phyloP scores from a whole-genome alignment of 75 land plant species.

The Sequoia sempervirens region DNA sequence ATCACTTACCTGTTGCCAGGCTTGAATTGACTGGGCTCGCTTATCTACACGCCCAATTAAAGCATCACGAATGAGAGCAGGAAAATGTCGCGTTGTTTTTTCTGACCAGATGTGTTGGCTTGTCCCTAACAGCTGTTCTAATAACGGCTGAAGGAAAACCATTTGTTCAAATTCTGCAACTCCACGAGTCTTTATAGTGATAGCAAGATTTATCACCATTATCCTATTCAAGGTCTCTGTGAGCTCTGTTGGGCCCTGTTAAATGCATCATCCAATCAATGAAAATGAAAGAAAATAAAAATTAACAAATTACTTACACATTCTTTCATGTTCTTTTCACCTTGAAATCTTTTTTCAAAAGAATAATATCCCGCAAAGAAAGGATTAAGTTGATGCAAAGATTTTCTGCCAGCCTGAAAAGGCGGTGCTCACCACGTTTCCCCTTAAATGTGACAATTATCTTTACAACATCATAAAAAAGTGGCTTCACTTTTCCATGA shows the following conservation, averaged over 20 bases:
- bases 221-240: slow-evolving; percentile 93
- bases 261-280: background rate
- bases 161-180: slow-evolving; percentile 93
- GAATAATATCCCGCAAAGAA: slow-evolving; percentile 70
- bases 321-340: slow-evolving; percentile 25
- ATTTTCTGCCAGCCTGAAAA: slow-evolving; percentile 94
- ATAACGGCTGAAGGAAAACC: slow-evolving; percentile 57
- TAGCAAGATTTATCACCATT: slow-evolving; percentile 79
- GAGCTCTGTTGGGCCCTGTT: slow-evolving; percentile 91
- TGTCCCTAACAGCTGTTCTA: slow-evolving; percentile 80
- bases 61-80: slow-evolving; percentile 69
- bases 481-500: slow-evolving; percentile 73
- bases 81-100: slow-evolving; percentile 87
- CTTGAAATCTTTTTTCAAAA: slow-evolving; percentile 89
- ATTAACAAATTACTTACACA: background rate
- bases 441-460: slow-evolving; percentile 69
- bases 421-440: slow-evolving; percentile 95
- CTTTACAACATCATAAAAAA: slow-evolving; percentile 89
- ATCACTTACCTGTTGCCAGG: slow-evolving; percentile 88
- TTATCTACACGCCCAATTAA: slow-evolving; percentile 66
- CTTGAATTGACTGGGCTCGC: slow-evolving; percentile 69
- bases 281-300: background rate
- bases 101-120: slow-evolving; percentile 99
- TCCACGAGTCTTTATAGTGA: slow-evolving; percentile 98
- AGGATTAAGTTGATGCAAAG: slow-evolving; percentile 91